Conservation (phyloP, 495 filamentous ascomycete species). For the Schizothecium vesticola region DNA sequence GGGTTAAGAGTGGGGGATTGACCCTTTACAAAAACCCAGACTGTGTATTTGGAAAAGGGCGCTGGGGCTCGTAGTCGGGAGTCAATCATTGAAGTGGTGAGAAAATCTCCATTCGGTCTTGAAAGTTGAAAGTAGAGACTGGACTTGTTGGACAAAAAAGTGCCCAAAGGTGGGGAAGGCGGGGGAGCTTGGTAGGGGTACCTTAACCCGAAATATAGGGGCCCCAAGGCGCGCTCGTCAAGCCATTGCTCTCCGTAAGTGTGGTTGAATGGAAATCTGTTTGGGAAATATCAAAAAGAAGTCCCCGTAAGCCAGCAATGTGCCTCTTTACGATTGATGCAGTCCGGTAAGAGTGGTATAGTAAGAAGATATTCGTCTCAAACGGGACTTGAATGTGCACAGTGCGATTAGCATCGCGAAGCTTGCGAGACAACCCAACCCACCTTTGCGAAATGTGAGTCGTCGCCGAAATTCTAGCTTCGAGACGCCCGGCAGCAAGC, state of each 20-base stretch:
- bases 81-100: background rate
- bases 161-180: background rate
- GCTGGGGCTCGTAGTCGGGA: background rate
- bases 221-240: background rate
- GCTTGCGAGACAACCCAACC: conserved; percentile 13
- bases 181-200: background rate
- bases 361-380: background rate
- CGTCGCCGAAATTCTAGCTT: conserved; percentile 23
- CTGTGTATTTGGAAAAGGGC: background rate
- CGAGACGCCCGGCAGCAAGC: background rate
- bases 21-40: no score
- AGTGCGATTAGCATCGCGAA: conserved; percentile 11
- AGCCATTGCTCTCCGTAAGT: background rate
- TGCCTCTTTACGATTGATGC: background rate
- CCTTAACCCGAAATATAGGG: background rate
- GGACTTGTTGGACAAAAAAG: background rate
- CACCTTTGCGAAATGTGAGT: conserved; percentile 27
- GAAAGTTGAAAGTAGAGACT: background rate
- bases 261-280: background rate
- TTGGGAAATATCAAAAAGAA: background rate
- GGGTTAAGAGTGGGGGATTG: background rate
- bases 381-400: background rate
- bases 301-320: no score
- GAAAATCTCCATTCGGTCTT: background rate
- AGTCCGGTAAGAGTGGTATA: background rate